A percentile compares a stretch with the other conserved stretches of the same genome.
These are phyloP conservation scores for Cyamopsis tetragonoloba DNA, from an alignment of 306 rosid genomes.

Conservation along the genomic window DNA sequence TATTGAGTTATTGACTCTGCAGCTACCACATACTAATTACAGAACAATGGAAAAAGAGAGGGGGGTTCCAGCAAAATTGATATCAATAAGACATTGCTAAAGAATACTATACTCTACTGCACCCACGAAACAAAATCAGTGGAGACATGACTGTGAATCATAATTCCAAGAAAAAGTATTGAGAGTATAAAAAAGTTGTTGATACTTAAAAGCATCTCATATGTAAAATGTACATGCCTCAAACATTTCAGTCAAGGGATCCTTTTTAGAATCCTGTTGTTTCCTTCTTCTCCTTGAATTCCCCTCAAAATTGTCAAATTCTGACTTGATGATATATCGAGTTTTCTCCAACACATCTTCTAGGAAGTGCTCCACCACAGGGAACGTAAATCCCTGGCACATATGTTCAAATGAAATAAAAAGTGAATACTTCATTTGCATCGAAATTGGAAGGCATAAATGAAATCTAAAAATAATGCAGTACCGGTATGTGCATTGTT, in stretches of 20 bases:
- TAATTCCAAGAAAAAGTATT: constrained; percentile 10
- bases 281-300: constrained; percentile 77
- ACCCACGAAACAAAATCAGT: not conserved
- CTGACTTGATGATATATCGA: constrained; percentile 64
- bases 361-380: constrained; percentile 75
- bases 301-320: constrained; percentile 66
- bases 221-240: constrained; percentile 54
- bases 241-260: constrained; percentile 78
- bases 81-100: not conserved
- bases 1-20: not conserved
- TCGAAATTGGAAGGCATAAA: not conserved
- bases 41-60: not conserved
- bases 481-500: constrained; percentile 76
- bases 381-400: constrained; percentile 80
- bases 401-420: constrained; percentile 23
- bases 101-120: not conserved
- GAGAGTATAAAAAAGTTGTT: constrained; percentile 5
- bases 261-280: constrained; percentile 83
- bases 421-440: not conserved
- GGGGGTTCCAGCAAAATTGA: not conserved
- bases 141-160: not conserved
- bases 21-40: constrained; percentile 1
- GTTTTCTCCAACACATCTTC: constrained; percentile 92
- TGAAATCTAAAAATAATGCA: constrained; percentile 21
- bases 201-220: constrained; percentile 16